Evolutionary conservation across 2,329 filamentous ascomycete genomes (phyloP).

Genomic region (Calonectria leucothoes): DNA sequence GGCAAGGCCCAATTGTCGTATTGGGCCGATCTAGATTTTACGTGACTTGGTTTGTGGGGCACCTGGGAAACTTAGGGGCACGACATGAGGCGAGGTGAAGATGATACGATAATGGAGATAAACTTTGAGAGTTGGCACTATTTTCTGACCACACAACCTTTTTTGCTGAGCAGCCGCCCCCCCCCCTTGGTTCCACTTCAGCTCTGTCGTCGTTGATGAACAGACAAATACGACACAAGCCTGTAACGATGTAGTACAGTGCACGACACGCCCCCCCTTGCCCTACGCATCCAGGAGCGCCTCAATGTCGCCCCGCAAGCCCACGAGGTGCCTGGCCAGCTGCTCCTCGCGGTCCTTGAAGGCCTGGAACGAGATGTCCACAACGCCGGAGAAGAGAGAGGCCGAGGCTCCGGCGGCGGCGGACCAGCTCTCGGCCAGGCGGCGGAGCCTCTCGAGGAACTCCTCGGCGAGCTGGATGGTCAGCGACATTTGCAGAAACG

Average conservation of each 20-base stretch:
- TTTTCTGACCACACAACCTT: neutral
- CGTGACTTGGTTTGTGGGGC: neutral
- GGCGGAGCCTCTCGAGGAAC: slow-evolving; percentile 50
- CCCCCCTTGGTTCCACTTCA: neutral
- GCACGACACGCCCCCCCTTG: no score
- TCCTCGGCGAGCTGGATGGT: slow-evolving; percentile 56
- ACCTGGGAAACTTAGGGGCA: neutral
- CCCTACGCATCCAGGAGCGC: slow-evolving; percentile 42
- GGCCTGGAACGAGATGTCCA: slow-evolving; percentile 44
- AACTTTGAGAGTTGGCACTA: neutral
- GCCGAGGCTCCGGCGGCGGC: slow-evolving; percentile 29
- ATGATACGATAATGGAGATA: neutral
- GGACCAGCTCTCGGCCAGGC: slow-evolving; percentile 45
- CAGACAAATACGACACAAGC: no score
- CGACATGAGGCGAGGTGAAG: neutral
- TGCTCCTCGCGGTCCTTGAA: slow-evolving; percentile 49
- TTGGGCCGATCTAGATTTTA: no score
- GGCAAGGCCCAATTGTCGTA: neutral
- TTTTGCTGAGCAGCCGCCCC: neutral
- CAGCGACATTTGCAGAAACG: slow-evolving; percentile 55
- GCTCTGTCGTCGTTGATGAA: no score
- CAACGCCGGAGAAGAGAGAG: slow-evolving; percentile 49
- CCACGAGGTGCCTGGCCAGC: slow-evolving; percentile 46
- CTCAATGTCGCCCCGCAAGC: slow-evolving; percentile 49
- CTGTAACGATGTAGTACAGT: no score